phyloP scores from a whole-genome alignment of 169 alveolate species.

The Eimeria zaria region DNA sequence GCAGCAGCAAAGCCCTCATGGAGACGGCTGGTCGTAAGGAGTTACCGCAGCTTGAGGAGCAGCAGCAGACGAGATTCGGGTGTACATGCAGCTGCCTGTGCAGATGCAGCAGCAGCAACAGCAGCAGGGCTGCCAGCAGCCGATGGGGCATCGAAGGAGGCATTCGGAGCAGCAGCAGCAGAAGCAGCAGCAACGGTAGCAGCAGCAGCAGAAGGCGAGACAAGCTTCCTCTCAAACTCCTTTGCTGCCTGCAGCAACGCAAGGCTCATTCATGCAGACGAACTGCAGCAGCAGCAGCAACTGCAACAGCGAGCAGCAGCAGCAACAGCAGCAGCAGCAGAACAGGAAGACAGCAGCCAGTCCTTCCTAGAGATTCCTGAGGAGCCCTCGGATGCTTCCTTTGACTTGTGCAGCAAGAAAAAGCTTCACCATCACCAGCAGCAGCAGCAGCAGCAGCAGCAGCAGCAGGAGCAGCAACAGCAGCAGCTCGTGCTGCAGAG shows the following conservation, averaged over 20 bases:
- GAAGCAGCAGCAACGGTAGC: background rate
- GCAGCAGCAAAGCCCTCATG: constrained; percentile 11
- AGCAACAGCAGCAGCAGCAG: constrained; percentile 31
- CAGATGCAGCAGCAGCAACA: constrained; percentile 6
- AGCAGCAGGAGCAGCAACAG: constrained; percentile 36
- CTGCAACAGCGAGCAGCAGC: background rate
- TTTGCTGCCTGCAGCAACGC: background rate
- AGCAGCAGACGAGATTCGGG: constrained; percentile 17
- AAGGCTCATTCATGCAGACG: background rate
- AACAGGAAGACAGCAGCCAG: background rate
- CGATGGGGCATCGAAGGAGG: background rate
- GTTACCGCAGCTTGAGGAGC: background rate
- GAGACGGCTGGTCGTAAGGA: background rate
- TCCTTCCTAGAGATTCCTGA: background rate
- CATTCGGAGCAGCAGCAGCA: background rate
- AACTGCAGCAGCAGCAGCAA: background rate
- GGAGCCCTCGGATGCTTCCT: background rate
- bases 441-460: constrained; percentile 37
- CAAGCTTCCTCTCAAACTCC: background rate
- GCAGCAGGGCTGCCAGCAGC: constrained; percentile 8
- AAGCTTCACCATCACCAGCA: too few species aligned
- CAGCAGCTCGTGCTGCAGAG: constrained; percentile 27
- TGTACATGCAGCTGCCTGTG: background rate
- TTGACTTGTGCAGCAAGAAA: background rate
- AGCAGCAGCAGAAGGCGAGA: background rate